A percentile compares a stretch with the other conserved stretches of the same genome.
These are phyloP conservation scores for Phytophthora pinifolia DNA, from an alignment of 352 stramenopile genomes.

Conservation along the genomic window DNA sequence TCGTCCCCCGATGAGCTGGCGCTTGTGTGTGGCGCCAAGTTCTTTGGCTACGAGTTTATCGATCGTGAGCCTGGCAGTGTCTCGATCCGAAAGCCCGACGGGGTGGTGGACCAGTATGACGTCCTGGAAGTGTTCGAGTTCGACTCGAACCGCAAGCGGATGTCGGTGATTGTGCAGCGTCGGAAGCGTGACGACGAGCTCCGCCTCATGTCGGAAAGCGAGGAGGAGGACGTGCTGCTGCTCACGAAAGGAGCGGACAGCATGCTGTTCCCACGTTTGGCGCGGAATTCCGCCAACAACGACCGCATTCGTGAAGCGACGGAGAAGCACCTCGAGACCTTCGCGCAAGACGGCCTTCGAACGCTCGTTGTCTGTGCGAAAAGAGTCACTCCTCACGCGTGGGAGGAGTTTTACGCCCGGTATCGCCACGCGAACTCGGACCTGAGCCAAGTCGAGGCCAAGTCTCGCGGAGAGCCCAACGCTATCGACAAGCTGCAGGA, in stretches of 20 bases:
- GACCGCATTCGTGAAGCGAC: slow-evolving; percentile 44
- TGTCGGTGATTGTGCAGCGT: slow-evolving; percentile 83
- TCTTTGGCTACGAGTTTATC: slow-evolving; percentile 83
- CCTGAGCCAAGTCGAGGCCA: slow-evolving; percentile 70
- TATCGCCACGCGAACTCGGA: slow-evolving; percentile 69
- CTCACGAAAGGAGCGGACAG: slow-evolving; percentile 84
- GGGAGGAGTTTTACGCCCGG: slow-evolving; percentile 61
- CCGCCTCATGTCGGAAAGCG: slow-evolving; percentile 60
- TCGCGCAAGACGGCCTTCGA: slow-evolving; percentile 85
- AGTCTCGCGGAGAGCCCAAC: slow-evolving; percentile 60
- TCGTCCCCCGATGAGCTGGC: slow-evolving; percentile 89
- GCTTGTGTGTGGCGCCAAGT: slow-evolving; percentile 85
- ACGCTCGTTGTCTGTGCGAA: slow-evolving; percentile 87
- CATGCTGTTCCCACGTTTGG: slow-evolving; percentile 82
- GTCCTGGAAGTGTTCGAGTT: slow-evolving; percentile 95
- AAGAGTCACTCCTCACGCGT: slow-evolving; percentile 51
- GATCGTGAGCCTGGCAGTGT: slow-evolving; percentile 72
- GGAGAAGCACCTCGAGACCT: slow-evolving; percentile 73
- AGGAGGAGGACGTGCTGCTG: slow-evolving; percentile 75
- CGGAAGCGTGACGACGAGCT: slow-evolving; percentile 72
- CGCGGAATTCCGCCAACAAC: slow-evolving; percentile 38
- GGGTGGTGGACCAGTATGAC: slow-evolving; percentile 73
- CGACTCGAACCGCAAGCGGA: slow-evolving; percentile 86
- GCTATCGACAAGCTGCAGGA: slow-evolving; percentile 68
- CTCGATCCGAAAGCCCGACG: slow-evolving; percentile 62